Conservation (phyloP, 257 asterid genomes). For the Cordia subcordata region DNA sequence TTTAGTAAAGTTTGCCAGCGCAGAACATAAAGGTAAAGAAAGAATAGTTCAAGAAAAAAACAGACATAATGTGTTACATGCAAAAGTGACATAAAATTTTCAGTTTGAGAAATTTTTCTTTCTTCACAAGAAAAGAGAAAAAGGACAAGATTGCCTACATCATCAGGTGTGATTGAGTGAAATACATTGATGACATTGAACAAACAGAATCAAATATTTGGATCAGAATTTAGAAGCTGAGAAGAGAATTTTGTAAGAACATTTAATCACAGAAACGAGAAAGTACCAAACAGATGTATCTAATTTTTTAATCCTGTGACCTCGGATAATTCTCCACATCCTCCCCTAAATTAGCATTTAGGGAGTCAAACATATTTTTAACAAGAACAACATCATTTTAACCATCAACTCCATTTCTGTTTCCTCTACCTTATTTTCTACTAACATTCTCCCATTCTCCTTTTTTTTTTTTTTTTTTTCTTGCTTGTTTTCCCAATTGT, state of each 20-base stretch:
- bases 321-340: constrained; percentile 9
- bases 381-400: too few relatives aligned
- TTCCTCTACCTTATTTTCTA: too few relatives aligned
- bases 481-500: too few relatives aligned
- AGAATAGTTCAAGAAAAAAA: constrained; percentile 33
- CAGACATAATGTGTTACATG: constrained; percentile 16
- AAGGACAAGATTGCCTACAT: constrained; percentile 1
- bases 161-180: background rate
- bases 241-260: too few relatives aligned
- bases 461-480: too few relatives aligned
- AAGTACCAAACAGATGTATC: constrained; percentile 20
- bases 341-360: too few relatives aligned
- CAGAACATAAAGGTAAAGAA: constrained; percentile 20
- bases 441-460: too few relatives aligned
- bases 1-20: constrained; percentile 35
- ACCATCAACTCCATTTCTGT: too few relatives aligned
- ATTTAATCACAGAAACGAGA: constrained; percentile 17
- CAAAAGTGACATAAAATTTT: constrained; percentile 6
- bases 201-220: constrained; percentile 16
- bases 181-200: constrained; percentile 8
- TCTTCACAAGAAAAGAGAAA: constrained; percentile 53
- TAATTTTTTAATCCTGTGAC: background rate
- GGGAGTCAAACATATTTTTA: too few relatives aligned
- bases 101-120: constrained; percentile 4
- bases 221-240: constrained; percentile 28